Conservation (phyloP, 768 basidiomycete genomes). For the Collybiopsis confluens region DNA sequence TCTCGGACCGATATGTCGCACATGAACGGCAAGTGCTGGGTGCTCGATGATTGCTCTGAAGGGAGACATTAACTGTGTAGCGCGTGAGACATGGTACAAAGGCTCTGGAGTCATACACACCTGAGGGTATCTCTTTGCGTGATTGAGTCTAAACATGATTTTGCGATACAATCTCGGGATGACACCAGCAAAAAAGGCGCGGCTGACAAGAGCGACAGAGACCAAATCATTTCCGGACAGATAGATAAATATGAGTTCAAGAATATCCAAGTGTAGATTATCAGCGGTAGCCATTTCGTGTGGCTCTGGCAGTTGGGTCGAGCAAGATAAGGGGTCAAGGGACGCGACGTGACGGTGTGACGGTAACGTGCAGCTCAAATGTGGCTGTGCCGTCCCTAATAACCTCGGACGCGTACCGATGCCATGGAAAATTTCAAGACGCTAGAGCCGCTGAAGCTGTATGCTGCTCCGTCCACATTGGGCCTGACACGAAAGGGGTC, state of each 20-base stretch:
- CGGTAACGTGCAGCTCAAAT: too few species aligned
- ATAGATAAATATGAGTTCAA: slow-evolving; percentile 60
- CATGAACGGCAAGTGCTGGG: slow-evolving; percentile 50
- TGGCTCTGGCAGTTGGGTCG: too few species aligned
- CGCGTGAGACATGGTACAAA: background rate
- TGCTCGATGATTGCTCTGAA: slow-evolving; percentile 56
- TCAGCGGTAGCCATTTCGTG: slow-evolving; percentile 69
- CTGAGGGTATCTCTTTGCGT: slow-evolving; percentile 54
- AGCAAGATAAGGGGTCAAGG: too few species aligned
- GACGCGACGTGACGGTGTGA: too few species aligned
- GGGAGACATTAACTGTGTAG: slow-evolving; percentile 45
- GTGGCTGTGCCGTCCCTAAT: too few species aligned
- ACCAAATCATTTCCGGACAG: slow-evolving; percentile 55
- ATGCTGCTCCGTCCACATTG: slow-evolving; percentile 26
- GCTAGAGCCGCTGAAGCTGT: slow-evolving; percentile 69
- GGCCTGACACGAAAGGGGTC: slow-evolving; percentile 13
- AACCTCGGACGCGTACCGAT: too few species aligned
- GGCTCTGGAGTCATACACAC: slow-evolving; percentile 27
- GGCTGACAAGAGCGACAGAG: slow-evolving; percentile 58
- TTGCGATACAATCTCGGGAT: slow-evolving; percentile 59
- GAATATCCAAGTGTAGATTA: slow-evolving; percentile 67
- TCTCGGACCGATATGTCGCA: slow-evolving; percentile 52
- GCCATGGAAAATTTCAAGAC: slow-evolving; percentile 84
- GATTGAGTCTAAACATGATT: slow-evolving; percentile 48
- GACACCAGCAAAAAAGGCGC: slow-evolving; percentile 59